Evolutionary conservation across 176 grass and related monocot species (phyloP).

Genomic region (Coix lacrymajobi): DNA sequence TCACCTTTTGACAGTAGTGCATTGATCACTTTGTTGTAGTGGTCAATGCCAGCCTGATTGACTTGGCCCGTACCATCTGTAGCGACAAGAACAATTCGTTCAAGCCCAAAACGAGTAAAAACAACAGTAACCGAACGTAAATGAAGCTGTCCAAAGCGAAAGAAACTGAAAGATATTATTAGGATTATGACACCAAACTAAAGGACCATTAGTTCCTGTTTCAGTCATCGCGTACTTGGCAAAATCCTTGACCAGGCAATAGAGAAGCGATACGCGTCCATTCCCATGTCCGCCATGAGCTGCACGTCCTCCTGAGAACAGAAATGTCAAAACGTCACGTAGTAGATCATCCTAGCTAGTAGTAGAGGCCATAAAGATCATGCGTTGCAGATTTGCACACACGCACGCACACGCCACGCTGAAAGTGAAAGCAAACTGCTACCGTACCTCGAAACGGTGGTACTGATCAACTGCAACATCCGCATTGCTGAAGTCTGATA

Average conservation of each 20-base stretch:
- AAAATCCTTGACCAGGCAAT: conserved; percentile 89
- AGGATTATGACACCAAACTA: not conserved
- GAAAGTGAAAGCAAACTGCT: not conserved
- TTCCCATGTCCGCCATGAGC: conserved; percentile 91
- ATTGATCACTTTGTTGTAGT: conserved; percentile 90
- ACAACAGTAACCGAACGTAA: not conserved
- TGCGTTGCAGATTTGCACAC: not conserved
- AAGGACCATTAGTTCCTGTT: not conserved
- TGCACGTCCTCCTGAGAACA: conserved; percentile 71
- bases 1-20: conserved; percentile 81
- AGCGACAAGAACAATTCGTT: not conserved
- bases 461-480: conserved; percentile 94
- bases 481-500: conserved; percentile 86
- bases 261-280: conserved; percentile 95
- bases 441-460: conserved; percentile 68
- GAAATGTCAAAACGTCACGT: not conserved
- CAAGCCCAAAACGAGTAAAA: not conserved
- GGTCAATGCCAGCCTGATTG: conserved; percentile 85
- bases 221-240: conserved; percentile 43
- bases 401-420: not conserved
- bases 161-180: not conserved
- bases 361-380: not conserved
- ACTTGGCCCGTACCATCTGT: conserved; percentile 73
- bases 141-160: not conserved
- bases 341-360: not conserved